These are phyloP conservation scores for Phytophthora foliorum DNA, from an alignment of 352 stramenopile genomes.

Conservation along the genomic window DNA sequence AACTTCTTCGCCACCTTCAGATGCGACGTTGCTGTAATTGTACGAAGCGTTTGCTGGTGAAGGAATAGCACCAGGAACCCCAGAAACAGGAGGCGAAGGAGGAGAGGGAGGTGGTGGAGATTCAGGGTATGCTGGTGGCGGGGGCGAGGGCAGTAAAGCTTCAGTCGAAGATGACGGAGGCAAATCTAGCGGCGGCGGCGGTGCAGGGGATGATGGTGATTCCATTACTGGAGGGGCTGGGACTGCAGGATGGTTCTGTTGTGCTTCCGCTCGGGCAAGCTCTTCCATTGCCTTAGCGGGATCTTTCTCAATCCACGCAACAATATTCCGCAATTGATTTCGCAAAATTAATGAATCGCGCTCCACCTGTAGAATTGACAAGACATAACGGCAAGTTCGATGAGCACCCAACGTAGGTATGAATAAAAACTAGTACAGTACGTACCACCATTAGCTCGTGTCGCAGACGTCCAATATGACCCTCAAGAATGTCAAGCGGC, in stretches of 20 bases:
- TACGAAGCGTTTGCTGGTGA: constrained; percentile 10
- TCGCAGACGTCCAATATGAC: constrained; percentile 60
- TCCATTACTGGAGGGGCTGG: constrained; percentile 10
- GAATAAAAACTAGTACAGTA: constrained; percentile 12
- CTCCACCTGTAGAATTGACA: constrained; percentile 61
- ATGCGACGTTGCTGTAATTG: neutral
- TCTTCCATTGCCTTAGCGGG: constrained; percentile 56
- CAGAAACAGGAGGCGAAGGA: constrained; percentile 40
- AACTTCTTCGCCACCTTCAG: constrained; percentile 19
- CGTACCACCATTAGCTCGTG: constrained; percentile 65
- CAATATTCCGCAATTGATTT: constrained; percentile 75
- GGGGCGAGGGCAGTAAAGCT: constrained; percentile 4
- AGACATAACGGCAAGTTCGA: neutral
- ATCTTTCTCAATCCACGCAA: constrained; percentile 77
- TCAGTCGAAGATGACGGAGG: constrained; percentile 8
- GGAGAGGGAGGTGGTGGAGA: constrained; percentile 46
- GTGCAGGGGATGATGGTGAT: constrained; percentile 22
- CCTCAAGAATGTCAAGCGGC: constrained; percentile 75
- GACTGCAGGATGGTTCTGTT: constrained; percentile 35
- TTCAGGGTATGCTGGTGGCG: constrained; percentile 33
- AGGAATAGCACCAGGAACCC: constrained; percentile 18
- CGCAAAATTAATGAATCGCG: constrained; percentile 72
- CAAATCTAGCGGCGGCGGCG: constrained; percentile 34
- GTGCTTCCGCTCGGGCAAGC: constrained; percentile 44
- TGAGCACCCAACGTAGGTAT: neutral